Evolutionary conservation across 495 filamentous ascomycete species (phyloP).

Genomic region (Hypoxylon fragiforme): DNA sequence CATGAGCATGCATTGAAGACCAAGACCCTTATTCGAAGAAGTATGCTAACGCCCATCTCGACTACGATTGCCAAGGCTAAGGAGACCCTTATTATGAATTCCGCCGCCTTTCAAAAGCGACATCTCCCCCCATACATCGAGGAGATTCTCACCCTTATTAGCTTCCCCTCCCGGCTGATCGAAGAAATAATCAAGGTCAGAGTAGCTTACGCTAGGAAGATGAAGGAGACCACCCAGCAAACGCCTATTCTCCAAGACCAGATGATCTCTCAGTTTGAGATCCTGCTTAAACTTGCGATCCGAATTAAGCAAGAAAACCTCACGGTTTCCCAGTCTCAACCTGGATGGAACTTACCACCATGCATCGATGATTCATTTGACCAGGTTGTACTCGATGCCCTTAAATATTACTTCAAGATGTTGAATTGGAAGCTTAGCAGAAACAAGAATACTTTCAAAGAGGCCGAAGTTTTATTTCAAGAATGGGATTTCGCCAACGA

Average conservation of each 20-base stretch:
- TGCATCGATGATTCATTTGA: slow-evolving; percentile 98
- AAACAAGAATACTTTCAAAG: slow-evolving; percentile 99
- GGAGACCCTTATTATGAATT: slow-evolving; percentile 83
- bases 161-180: slow-evolving; percentile 92
- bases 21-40: slow-evolving; percentile 52
- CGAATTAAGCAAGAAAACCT: slow-evolving; percentile 89
- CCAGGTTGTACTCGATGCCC: slow-evolving; percentile 87
- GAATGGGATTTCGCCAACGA: slow-evolving; percentile 97
- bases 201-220: slow-evolving; percentile 87
- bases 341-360: slow-evolving; percentile 91
- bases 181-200: slow-evolving; percentile 95
- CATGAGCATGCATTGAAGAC: slow-evolving; percentile 40
- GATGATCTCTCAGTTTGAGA: slow-evolving; percentile 95
- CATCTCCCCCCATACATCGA: slow-evolving; percentile 97
- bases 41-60: slow-evolving; percentile 82
- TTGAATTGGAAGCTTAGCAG: slow-evolving; percentile 95
- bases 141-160: slow-evolving; percentile 91
- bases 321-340: slow-evolving; percentile 79
- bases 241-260: slow-evolving; percentile 91
- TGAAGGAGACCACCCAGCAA: slow-evolving; percentile 84
- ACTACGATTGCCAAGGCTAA: slow-evolving; percentile 92
- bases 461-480: slow-evolving; percentile 94
- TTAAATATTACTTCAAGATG: slow-evolving; percentile 97
- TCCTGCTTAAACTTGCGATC: slow-evolving; percentile 86
- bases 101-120: slow-evolving; percentile 80